These are phyloP conservation scores for Gyromitra esculenta DNA, from an alignment of 2,329 filamentous ascomycete species.

Conservation along the genomic window DNA sequence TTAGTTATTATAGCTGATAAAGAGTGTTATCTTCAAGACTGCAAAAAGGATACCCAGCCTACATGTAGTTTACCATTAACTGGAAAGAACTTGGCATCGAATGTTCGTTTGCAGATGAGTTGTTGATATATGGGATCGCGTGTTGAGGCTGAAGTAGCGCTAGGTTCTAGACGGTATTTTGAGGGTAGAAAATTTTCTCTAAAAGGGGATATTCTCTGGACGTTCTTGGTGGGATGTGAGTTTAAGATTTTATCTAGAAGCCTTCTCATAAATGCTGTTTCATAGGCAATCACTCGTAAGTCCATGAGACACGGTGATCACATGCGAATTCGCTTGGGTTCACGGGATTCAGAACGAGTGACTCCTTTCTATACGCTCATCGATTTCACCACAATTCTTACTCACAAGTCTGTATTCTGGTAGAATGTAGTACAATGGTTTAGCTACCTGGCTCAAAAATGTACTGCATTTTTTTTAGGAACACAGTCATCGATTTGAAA, in stretches of 20 bases:
- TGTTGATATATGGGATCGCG: slow-evolving; percentile 25
- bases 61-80: slow-evolving; percentile 14
- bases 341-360: slow-evolving; percentile 1
- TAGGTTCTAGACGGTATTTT: not conserved
- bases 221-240: not conserved
- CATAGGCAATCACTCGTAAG: slow-evolving; percentile 28
- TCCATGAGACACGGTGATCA: slow-evolving; percentile 2
- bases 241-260: too few species aligned
- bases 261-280: slow-evolving; percentile 1
- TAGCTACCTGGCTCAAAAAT: not conserved
- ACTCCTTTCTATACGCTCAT: not conserved
- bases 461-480: not conserved
- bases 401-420: not conserved
- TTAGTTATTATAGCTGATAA: not conserved
- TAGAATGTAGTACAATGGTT: slow-evolving; percentile 1
- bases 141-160: slow-evolving; percentile 24
- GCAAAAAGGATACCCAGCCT: slow-evolving; percentile 7
- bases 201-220: not conserved
- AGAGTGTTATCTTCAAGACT: slow-evolving; percentile 5
- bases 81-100: slow-evolving; percentile 33
- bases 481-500: not conserved
- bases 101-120: slow-evolving; percentile 18
- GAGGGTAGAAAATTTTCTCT: too few species aligned
- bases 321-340: not conserved
- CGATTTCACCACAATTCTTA: not conserved